Evolutionary conservation across 1,284 basidiomycete species (phyloP).

Genomic region (Microbotryum silenes-acaulis): DNA sequence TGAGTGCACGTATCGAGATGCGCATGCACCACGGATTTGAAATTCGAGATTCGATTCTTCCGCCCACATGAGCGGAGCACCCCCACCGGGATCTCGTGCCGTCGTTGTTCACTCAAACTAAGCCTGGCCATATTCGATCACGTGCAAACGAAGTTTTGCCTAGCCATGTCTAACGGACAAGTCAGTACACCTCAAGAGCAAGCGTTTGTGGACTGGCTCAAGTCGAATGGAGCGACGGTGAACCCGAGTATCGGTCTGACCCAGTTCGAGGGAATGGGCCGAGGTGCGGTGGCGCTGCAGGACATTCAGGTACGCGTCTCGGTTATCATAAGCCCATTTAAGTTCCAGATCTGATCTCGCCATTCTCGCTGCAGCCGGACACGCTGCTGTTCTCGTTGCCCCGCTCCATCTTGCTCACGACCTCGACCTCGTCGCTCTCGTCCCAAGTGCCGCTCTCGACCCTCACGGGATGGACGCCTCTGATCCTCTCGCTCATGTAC

Average conservation of each 20-base stretch:
- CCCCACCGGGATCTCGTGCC: not conserved
- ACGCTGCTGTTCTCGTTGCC: constrained; percentile 77
- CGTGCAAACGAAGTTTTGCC: not conserved
- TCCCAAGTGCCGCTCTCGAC: constrained; percentile 51
- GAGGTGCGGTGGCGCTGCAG: constrained; percentile 61
- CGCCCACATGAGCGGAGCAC: no score
- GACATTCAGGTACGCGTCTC: constrained; percentile 55
- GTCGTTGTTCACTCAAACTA: not conserved
- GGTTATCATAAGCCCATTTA: not conserved
- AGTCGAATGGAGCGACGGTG: constrained; percentile 38
- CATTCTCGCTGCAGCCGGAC: constrained; percentile 49
- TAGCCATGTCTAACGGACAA: not conserved
- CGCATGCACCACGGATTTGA: no score
- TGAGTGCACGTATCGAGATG: no score
- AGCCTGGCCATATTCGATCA: not conserved
- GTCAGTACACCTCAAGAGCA: constrained; percentile 3
- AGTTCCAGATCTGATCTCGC: not conserved
- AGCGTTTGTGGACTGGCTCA: constrained; percentile 43
- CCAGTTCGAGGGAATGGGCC: constrained; percentile 53
- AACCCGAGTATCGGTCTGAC: constrained; percentile 46
- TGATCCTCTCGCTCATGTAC: constrained; percentile 95
- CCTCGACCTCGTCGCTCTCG: constrained; percentile 62
- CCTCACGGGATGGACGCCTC: constrained; percentile 63
- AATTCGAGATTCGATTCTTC: no score
- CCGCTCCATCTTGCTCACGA: constrained; percentile 66